phyloP scores from a whole-genome alignment of 441 rosid species.

The Adansonia madagascariensis region DNA sequence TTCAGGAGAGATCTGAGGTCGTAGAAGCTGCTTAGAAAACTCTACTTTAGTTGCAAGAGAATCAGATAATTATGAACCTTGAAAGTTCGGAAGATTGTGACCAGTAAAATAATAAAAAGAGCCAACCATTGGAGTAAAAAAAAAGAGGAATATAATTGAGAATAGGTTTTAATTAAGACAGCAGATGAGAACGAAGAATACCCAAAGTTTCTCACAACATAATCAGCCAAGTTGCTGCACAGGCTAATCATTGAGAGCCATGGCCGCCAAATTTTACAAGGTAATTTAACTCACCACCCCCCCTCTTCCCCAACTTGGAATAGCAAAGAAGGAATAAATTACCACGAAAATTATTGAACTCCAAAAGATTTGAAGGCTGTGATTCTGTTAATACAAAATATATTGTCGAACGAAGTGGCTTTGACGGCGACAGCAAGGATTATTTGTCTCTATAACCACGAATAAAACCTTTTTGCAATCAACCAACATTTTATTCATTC shows the following conservation, averaged over 20 bases:
- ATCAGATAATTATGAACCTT: no score
- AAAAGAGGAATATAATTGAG: no score
- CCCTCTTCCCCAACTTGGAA: constrained; percentile 25
- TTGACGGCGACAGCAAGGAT: constrained; percentile 19
- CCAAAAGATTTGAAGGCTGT: constrained; percentile 11
- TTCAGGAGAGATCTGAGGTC: neutral
- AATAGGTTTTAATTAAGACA: no score
- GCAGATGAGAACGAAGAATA: no score
- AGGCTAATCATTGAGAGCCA: constrained; percentile 28
- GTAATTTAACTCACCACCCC: constrained; percentile 37
- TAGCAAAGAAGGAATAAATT: constrained; percentile 37
- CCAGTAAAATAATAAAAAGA: no score
- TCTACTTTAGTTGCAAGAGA: neutral
- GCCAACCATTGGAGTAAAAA: no score
- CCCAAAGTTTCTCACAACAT: no score
- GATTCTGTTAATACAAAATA: constrained; percentile 24
- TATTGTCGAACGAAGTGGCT: constrained; percentile 15
- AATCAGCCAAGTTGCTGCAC: constrained; percentile 13
- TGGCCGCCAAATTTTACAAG: constrained; percentile 14
- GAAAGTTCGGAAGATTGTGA: no score
- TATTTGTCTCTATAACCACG: constrained; percentile 1
- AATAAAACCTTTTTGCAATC: neutral
- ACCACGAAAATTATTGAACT: constrained; percentile 26
- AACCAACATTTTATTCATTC: constrained; percentile 4
- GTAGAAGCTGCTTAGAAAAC: neutral